These are phyloP conservation scores for Nicotiana tabacum DNA, from an alignment of 257 asterid species.

Conservation along the genomic window DNA sequence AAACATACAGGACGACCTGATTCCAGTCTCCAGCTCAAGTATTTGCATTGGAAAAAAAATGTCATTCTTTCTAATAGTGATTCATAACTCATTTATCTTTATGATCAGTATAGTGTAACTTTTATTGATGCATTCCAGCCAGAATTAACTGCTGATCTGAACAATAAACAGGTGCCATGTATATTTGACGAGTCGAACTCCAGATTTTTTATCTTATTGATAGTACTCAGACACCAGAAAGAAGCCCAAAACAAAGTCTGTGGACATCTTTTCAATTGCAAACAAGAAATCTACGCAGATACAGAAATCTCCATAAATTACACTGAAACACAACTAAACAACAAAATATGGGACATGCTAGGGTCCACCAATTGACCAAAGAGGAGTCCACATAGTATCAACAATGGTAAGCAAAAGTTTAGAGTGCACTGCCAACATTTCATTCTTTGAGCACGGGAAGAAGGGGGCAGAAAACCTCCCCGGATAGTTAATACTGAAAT, in stretches of 20 bases:
- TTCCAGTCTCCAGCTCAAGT: not conserved
- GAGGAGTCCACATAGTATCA: not conserved
- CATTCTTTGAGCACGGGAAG: not conserved
- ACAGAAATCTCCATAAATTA: not conserved
- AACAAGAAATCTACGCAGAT: not conserved
- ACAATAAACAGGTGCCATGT: not conserved
- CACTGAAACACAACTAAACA: not conserved
- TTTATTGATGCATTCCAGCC: not conserved
- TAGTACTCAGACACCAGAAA: not conserved
- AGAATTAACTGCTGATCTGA: not conserved
- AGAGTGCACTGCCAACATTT: not conserved
- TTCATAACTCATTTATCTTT: not conserved
- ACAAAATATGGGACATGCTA: not conserved
- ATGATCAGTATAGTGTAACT: not conserved
- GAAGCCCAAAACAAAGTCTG: not conserved
- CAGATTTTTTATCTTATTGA: not conserved
- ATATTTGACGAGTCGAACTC: not conserved
- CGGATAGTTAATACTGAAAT: not conserved
- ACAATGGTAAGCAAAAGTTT: not conserved
- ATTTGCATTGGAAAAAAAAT: not conserved
- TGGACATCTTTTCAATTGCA: not conserved
- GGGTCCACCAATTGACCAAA: not conserved
- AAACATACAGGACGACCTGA: not conserved
- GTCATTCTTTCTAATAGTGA: not conserved
- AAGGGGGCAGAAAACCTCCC: not conserved